Evolutionary conservation across 176 grass and related monocot genomes (phyloP), one percentile per base, ranked within the genome.

Genomic region (Oryza rufipogon): DNA sequence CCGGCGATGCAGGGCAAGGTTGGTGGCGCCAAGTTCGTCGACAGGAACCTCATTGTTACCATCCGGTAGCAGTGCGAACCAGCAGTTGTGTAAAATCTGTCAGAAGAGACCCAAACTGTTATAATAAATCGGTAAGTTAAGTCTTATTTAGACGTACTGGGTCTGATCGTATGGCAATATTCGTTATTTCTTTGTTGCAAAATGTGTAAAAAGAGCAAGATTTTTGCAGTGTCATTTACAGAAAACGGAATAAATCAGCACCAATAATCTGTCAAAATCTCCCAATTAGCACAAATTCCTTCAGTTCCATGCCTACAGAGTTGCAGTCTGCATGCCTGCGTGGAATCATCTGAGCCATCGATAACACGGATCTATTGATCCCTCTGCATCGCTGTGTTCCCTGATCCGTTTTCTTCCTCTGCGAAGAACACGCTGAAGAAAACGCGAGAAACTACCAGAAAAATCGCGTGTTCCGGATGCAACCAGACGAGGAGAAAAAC

Each of bases 1-100:
- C 41, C 11, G 9, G 28, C 66, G 1, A 92, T 95, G 93, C 93
- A 95, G 12, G 93, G 96, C 10, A 95, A 89, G 63, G 91, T 98
- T 19, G 65, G 77, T 0, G 89, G 85, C 14, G 88, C 96, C 64
- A 98, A 95, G 88, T 98, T 98, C 38, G 66, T 78, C 2, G 96
- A 94, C 38, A 90, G 89, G 72, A 92, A 92, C 70, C 87, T 98
- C 17, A 48, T 94, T 34, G 88, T 98, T n/a, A 94, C 65, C 73
- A 85, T 98, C 84, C 74, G 78, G 68, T 89, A 82, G 73, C 9
- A 36, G 88, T 13, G 64, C 16, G 6, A n/a, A 60, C 33, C 52
- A 20, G 52, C 4, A 7, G 52, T 0, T 56, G 17, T 51, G 12
- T 15, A 7, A 16, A 19, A 17, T 19, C 52, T 19, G 16, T 56